Conservation (phyloP, 495 filamentous ascomycete species). For the Aspergillus taichungensis region DNA sequence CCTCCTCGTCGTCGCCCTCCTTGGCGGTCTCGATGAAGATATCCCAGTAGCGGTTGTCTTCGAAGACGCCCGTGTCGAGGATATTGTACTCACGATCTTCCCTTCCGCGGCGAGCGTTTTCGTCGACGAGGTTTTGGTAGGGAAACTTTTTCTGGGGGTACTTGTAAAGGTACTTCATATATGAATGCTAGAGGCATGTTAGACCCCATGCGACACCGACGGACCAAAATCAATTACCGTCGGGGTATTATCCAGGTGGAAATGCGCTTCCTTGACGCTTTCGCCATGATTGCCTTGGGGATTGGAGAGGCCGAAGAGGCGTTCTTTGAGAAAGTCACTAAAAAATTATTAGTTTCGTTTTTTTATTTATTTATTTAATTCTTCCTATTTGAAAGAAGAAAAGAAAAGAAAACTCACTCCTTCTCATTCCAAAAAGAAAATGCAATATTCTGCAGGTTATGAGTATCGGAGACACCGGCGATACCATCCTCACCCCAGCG, state of each 20-base stretch:
- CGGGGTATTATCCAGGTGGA: constrained; percentile 91
- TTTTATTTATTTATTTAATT: too few relatives aligned
- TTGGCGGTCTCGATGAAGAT: constrained; percentile 96
- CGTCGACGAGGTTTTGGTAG: constrained; percentile 75
- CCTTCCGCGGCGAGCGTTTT: constrained; percentile 68
- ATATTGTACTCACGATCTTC: constrained; percentile 83
- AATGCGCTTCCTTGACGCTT: constrained; percentile 92
- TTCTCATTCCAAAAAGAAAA: constrained; percentile 98
- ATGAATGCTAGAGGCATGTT: constrained; percentile 62
- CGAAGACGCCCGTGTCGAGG: constrained; percentile 81
- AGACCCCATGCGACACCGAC: neutral
- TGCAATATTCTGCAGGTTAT: constrained; percentile 81
- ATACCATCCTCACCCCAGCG: constrained; percentile 98
- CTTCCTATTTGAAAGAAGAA: too few relatives aligned
- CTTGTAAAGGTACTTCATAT: constrained; percentile 99
- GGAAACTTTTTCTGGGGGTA: constrained; percentile 89
- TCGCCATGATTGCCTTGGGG: constrained; percentile 96
- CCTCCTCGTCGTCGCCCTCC: constrained; percentile 79
- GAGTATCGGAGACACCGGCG: constrained; percentile 87
- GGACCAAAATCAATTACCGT: constrained; percentile 19
- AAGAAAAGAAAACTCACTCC: constrained; percentile 51
- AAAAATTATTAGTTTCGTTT: constrained; percentile 3
- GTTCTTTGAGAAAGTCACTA: constrained; percentile 87
- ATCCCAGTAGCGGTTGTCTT: constrained; percentile 93
- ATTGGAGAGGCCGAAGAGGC: constrained; percentile 88